Evolutionary conservation across 768 basidiomycete genomes (phyloP).

Genomic region (Termitomyces sp.): DNA sequence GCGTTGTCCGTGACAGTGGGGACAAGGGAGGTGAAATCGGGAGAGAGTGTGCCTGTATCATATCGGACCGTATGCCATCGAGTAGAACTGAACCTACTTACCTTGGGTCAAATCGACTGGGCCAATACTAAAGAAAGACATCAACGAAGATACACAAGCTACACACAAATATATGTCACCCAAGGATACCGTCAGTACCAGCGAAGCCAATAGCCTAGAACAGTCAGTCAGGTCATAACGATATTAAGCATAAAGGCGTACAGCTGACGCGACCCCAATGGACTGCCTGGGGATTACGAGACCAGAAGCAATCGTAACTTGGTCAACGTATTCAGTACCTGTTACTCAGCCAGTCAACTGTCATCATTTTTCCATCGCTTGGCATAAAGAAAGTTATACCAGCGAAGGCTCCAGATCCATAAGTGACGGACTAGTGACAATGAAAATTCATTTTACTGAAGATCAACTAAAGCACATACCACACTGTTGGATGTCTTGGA

Average conservation of each 20-base stretch:
- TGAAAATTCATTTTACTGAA: neutral
- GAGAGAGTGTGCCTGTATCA: conserved; percentile 26
- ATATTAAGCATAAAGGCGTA: conserved; percentile 1
- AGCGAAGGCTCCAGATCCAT: conserved; percentile 57
- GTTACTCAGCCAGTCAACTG: neutral
- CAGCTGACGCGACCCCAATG: conserved; percentile 54
- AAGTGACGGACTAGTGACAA: conserved; percentile 38
- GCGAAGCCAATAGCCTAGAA: conserved; percentile 33
- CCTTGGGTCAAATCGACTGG: conserved; percentile 49
- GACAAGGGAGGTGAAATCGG: conserved; percentile 22
- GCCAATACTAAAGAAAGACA: conserved; percentile 41
- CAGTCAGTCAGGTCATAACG: neutral
- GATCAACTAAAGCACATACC: conserved; percentile 25
- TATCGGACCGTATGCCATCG: neutral
- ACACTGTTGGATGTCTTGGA: conserved; percentile 38
- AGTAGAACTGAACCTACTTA: conserved; percentile 9
- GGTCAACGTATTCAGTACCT: conserved; percentile 46
- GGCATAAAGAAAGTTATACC: conserved; percentile 26
- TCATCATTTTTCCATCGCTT: neutral
- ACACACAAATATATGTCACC: conserved; percentile 29
- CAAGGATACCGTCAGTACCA: conserved; percentile 60
- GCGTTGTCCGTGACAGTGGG: conserved; percentile 60
- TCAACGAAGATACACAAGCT: neutral
- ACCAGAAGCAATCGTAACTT: conserved; percentile 43
- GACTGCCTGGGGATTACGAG: conserved; percentile 52